A percentile compares a stretch with the other conserved stretches of the same genome.
These are phyloP conservation scores for Pseudoneurospora amorphoporcata DNA, from an alignment of 495 filamentous ascomycete species.

Conservation along the genomic window DNA sequence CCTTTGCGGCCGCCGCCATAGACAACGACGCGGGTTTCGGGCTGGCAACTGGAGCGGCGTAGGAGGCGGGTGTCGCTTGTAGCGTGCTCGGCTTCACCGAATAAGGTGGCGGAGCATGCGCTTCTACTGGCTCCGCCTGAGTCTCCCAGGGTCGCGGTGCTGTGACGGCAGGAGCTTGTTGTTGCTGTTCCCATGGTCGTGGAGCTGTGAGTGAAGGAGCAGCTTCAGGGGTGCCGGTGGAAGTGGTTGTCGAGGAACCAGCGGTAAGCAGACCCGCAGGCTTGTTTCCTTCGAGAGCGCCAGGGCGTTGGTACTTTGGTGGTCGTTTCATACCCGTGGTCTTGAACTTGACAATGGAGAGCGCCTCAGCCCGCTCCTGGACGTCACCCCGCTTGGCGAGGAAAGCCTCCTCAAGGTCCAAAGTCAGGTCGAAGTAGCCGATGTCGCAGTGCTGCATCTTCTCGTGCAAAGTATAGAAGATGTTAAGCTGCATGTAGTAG, in stretches of 20 bases:
- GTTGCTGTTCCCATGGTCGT: conserved; percentile 1
- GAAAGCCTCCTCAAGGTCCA: conserved; percentile 86
- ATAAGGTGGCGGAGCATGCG: conserved; percentile 48
- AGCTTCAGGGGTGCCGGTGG: conserved; percentile 12
- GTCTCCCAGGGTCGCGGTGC: conserved; percentile 15
- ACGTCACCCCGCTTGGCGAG: conserved; percentile 77
- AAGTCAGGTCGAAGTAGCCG: conserved; percentile 87
- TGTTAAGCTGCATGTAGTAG: conserved; percentile 99
- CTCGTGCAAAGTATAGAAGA: conserved; percentile 98
- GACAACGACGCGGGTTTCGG: conserved; percentile 27
- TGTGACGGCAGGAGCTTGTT: conserved; percentile 1
- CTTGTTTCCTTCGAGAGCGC: conserved; percentile 26
- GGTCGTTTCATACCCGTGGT: conserved; percentile 55
- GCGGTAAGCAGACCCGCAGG: conserved; percentile 32
- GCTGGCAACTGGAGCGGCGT: conserved; percentile 36
- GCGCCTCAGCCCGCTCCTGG: conserved; percentile 67
- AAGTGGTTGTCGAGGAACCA: conserved; percentile 20
- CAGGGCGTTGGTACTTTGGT: conserved; percentile 39
- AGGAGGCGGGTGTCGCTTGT: conserved; percentile 38
- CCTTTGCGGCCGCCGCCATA: conserved; percentile 66
- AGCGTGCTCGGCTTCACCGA: conserved; percentile 17
- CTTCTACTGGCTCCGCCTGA: conserved; percentile 13
- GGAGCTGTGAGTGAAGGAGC: not conserved
- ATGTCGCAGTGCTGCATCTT: conserved; percentile 95
- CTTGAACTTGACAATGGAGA: conserved; percentile 81